Evolutionary conservation across 2,329 filamentous ascomycete genomes (phyloP).

Genomic region (Arthrobotrys entomopaga): DNA sequence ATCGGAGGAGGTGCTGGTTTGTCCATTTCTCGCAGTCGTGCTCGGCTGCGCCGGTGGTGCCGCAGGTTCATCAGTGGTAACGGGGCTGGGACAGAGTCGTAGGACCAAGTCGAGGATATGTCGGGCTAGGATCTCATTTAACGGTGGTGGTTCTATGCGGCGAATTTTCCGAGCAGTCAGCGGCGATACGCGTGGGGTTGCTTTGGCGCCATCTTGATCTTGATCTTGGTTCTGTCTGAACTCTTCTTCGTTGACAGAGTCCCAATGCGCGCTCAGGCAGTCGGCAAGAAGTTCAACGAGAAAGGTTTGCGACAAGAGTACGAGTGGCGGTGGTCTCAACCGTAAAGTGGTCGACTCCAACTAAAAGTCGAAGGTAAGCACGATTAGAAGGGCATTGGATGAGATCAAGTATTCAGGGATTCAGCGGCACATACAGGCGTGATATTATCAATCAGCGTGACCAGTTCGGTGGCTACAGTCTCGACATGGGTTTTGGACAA

Average conservation of each 20-base stretch:
- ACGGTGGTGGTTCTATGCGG: conserved; percentile 57
- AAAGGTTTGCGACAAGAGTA: conserved; percentile 73
- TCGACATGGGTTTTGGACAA: conserved; percentile 58
- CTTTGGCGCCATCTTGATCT: conserved; percentile 11
- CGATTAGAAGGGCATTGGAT: conserved; percentile 22
- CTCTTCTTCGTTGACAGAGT: conserved; percentile 68
- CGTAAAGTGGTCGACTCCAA: conserved; percentile 34
- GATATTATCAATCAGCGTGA: conserved; percentile 58
- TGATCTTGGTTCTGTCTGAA: conserved; percentile 59
- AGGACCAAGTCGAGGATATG: conserved; percentile 58
- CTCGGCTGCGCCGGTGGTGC: conserved; percentile 31
- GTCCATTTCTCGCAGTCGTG: conserved; percentile 35
- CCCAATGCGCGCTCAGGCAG: conserved; percentile 73
- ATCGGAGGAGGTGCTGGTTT: conserved; percentile 28
- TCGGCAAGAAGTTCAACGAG: conserved; percentile 73
- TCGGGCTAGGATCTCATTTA: conserved; percentile 57
- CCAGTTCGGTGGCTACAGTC: conserved; percentile 57
- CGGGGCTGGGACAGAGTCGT: conserved; percentile 56
- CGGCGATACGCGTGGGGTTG: conserved; percentile 45
- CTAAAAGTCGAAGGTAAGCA: conserved; percentile 12
- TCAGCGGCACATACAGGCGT: conserved; percentile 56
- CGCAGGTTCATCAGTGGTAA: conserved; percentile 47
- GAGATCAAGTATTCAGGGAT: background rate
- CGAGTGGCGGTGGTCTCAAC: conserved; percentile 56
- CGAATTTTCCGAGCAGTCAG: conserved; percentile 51